Percentiles rank a stretch among this genome's conserved stretches.
Conservation (phyloP, 306 rosid genomes). For the Lotus japonicus region DNA sequence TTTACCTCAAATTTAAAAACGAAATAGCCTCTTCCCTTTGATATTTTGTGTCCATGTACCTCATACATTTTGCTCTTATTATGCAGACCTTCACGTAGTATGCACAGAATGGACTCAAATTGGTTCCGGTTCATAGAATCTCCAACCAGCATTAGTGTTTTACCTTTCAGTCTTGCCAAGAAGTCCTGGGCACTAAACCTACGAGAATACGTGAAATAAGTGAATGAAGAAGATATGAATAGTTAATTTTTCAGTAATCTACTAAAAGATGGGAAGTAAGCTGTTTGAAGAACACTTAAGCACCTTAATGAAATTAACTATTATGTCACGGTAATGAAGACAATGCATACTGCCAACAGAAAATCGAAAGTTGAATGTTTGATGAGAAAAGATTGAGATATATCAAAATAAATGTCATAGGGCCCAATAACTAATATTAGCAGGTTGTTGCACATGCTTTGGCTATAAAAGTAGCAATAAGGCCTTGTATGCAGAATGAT, state of each 20-base stretch:
- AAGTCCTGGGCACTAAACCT: slow-evolving; percentile 94
- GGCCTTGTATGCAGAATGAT: too few relatives aligned
- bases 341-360: background rate
- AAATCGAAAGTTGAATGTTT: slow-evolving; percentile 6
- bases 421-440: background rate
- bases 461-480: too few relatives aligned
- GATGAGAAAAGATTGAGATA: background rate
- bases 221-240: slow-evolving; percentile 16
- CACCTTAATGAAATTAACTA: slow-evolving; percentile 3
- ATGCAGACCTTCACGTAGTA: slow-evolving; percentile 67
- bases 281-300: slow-evolving; percentile 3
- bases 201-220: slow-evolving; percentile 29
- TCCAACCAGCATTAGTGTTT: slow-evolving; percentile 80
- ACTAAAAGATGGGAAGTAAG: background rate
- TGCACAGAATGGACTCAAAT: slow-evolving; percentile 86
- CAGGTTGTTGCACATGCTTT: too few relatives aligned
- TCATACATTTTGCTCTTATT: slow-evolving; percentile 89
- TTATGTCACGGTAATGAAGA: background rate
- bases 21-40: slow-evolving; percentile 87
- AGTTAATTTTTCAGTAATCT: slow-evolving; percentile 16
- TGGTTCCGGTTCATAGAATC: slow-evolving; percentile 96
- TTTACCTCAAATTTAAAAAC: slow-evolving; percentile 77
- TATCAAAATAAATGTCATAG: background rate
- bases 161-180: slow-evolving; percentile 71
- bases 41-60: slow-evolving; percentile 68